phyloP scores from a whole-genome alignment of 441 rosid species.

The Adansonia madagascariensis region DNA sequence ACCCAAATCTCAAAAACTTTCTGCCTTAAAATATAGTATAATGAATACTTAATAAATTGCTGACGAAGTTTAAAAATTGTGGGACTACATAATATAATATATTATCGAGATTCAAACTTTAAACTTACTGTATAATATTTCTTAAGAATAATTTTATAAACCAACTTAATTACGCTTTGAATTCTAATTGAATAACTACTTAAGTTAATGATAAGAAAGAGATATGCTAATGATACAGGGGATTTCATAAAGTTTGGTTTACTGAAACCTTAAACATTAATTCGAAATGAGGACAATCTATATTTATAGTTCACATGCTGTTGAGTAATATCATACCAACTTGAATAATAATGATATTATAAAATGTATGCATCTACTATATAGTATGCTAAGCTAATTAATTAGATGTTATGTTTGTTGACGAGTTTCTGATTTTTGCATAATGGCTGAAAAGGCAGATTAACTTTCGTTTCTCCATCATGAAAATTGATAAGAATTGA shows the following conservation, averaged over 20 bases:
- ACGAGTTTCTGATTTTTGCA: not conserved
- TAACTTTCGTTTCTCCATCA: not conserved
- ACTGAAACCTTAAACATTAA: not conserved
- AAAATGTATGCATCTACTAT: not conserved
- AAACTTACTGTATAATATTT: no score
- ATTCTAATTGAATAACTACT: not conserved
- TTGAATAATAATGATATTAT: not conserved
- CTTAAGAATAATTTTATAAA: no score
- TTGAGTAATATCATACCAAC: not conserved
- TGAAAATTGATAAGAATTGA: not conserved
- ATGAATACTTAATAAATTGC: no score
- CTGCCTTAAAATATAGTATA: no score
- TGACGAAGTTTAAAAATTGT: no score
- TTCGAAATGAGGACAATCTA: not conserved
- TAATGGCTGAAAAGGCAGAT: not conserved
- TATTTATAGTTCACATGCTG: not conserved
- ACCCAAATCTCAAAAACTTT: no score
- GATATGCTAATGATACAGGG: not conserved
- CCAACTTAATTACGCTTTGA: no score
- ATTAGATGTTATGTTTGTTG: not conserved
- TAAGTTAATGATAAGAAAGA: not conserved
- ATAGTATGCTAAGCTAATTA: not conserved
- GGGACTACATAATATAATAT: no score
- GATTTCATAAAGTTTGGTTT: not conserved
- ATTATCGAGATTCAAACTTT: no score